Evolutionary conservation across 2,329 filamentous ascomycete genomes (phyloP).

Genomic region (Grosmannia huntii): DNA sequence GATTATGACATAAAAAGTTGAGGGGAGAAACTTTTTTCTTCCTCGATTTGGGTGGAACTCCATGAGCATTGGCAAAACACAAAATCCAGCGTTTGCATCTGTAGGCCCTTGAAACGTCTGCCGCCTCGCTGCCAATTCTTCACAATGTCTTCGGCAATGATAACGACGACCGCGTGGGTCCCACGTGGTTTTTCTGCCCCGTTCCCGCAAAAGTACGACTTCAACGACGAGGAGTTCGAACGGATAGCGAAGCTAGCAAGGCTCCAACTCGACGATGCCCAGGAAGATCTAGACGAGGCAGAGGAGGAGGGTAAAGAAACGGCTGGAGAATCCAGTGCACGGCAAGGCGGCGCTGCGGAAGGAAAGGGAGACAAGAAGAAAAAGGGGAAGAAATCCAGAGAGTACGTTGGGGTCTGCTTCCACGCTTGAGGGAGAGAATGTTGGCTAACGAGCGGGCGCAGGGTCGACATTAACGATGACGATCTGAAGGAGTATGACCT

Average conservation of each 20-base stretch:
- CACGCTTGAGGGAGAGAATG: not conserved
- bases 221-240: constrained; percentile 63
- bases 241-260: constrained; percentile 64
- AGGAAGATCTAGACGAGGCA: constrained; percentile 70
- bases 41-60: not conserved
- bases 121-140: not conserved
- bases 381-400: not conserved
- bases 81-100: not conserved
- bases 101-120: not conserved
- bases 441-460: constrained; percentile 14
- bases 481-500: constrained; percentile 94
- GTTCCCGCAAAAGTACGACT: constrained; percentile 61
- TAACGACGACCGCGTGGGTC: constrained; percentile 65
- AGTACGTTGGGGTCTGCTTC: not conserved
- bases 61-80: not conserved
- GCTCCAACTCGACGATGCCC: constrained; percentile 80
- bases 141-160: constrained; percentile 44
- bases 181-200: constrained; percentile 64
- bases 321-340: constrained; percentile 7
- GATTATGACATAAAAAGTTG: constrained; percentile 19
- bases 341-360: too few species aligned
- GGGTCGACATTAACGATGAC: constrained; percentile 53
- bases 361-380: constrained; percentile 14
- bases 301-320: constrained; percentile 19
- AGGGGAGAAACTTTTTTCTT: constrained; percentile 4